A percentile compares a stretch with the other conserved stretches of the same genome.
phyloP scores from a whole-genome alignment of 495 filamentous ascomycete species.

The Trichoderma asperelloides region DNA sequence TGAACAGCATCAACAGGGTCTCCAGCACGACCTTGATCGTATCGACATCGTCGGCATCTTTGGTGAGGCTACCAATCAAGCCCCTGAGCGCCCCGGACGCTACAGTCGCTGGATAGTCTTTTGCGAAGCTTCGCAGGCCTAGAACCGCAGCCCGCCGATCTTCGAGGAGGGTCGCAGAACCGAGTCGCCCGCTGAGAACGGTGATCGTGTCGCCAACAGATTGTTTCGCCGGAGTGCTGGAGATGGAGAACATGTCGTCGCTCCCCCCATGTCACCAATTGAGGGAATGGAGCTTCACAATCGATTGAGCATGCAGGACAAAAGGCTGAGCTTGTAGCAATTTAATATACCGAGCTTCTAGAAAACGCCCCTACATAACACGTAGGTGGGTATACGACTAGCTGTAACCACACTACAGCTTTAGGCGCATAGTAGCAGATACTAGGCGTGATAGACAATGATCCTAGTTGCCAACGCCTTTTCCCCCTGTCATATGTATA shows the following conservation, averaged over 20 bases:
- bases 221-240: slow-evolving; percentile 89
- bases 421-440: no score
- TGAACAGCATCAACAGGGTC: slow-evolving; percentile 89
- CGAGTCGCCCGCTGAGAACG: slow-evolving; percentile 74
- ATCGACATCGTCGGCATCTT: slow-evolving; percentile 92
- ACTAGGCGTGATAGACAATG: no score
- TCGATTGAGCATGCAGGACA: neutral
- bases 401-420: no score
- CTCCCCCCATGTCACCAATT: neutral
- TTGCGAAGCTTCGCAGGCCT: slow-evolving; percentile 89
- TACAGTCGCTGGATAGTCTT: slow-evolving; percentile 92
- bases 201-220: slow-evolving; percentile 89
- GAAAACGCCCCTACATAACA: neutral
- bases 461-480: no score
- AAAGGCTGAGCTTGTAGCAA: neutral
- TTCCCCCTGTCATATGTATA: no score
- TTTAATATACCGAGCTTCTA: neutral
- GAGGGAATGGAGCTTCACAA: neutral
- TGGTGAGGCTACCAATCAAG: slow-evolving; percentile 73
- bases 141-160: slow-evolving; percentile 89
- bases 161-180: slow-evolving; percentile 81
- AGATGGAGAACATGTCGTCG: slow-evolving; percentile 65
- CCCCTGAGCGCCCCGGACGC: slow-evolving; percentile 81
- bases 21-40: slow-evolving; percentile 91
- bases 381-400: no score